These are phyloP conservation scores for Microthlaspi erraticum DNA, from an alignment of 345 rosid species.

Conservation along the genomic window DNA sequence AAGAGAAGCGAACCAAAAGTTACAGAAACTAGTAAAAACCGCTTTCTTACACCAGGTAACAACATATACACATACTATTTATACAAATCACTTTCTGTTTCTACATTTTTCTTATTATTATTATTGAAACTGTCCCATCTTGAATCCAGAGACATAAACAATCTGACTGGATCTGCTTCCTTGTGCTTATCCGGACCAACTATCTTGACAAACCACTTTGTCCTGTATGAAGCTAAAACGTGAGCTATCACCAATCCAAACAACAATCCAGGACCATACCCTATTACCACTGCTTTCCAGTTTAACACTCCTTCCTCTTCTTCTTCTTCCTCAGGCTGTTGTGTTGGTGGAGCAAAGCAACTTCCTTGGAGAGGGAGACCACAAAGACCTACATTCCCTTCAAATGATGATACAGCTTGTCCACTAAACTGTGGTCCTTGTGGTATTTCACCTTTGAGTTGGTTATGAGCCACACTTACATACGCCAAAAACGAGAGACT, in stretches of 20 bases:
- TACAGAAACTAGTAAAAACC: conserved; percentile 5
- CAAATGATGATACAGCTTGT: conserved; percentile 12
- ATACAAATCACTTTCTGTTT: conserved; percentile 7
- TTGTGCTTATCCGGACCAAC: conserved; percentile 20
- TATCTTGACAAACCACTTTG: conserved; percentile 16
- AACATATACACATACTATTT: conserved; percentile 15
- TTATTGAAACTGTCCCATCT: conserved; percentile 27
- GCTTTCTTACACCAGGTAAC: conserved; percentile 2
- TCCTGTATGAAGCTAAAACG: conserved; percentile 13
- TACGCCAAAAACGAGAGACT: conserved; percentile 10
- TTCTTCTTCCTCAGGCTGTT: conserved; percentile 2
- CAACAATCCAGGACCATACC: conserved; percentile 21
- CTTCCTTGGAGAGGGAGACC: conserved; percentile 30
- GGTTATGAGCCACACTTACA: conserved; percentile 11
- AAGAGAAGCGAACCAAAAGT: neutral
- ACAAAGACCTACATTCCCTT: conserved; percentile 27
- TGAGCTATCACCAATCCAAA: conserved; percentile 19
- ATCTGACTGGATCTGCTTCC: conserved; percentile 9
- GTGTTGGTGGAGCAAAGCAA: neutral
- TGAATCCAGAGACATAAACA: conserved; percentile 34
- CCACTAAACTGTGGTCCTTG: conserved; percentile 21
- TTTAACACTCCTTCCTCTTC: conserved; percentile 29
- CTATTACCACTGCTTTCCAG: conserved; percentile 30
- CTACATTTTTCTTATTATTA: neutral
- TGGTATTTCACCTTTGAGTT: conserved; percentile 20